Evolutionary conservation across 345 rosid species (phyloP), one percentile per base, ranked within the genome.

Genomic region (Pistacia integerrima): DNA sequence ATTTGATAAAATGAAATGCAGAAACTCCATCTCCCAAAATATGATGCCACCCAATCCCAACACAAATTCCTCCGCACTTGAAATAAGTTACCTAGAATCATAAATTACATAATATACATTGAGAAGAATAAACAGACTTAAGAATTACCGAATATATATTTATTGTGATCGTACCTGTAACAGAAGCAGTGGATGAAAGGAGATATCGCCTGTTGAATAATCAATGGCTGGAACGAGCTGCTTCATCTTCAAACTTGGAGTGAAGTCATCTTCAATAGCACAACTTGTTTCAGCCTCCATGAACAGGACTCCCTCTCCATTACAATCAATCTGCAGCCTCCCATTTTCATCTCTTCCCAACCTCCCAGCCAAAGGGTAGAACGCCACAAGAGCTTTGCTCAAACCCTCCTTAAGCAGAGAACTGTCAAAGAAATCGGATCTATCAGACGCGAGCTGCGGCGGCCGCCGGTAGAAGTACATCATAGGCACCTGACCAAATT

Each of bases 261-360:
- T 41, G 30, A 84, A 80, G 14, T 30, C 33, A 10, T 86, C 84
- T 33, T 76, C 67, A 1, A 84, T 11, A 2, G 65, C 9, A 11
- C 14, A 68, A 65, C 44, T 54, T 17, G 85, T 72, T 64, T 84
- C 83, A 49, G 89, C 89, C 52, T 80, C 84, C 1, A 78, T 6
- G 7, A 81, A 78, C 22, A 69, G 8, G 30, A 65, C 85, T 10
- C 86, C 87, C 7, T 80, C 55, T 0, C 72, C 80, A 22, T 84
- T 82, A 56, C 90, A 84, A 2, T 54, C 3, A 4, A 87, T 72
- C 67, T 82, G 54, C 52, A 77, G 17, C 38, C 90, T 78, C 0
- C 80, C 83, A 13, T 76, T 71, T 6, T 76, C 82, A 35, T 76
- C 84, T 35, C 18, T 61, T 30, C 33, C 33, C 33, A 30, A 30